phyloP scores from a whole-genome alignment of 352 stramenopile genomes.

The Phytopythium montanum region DNA sequence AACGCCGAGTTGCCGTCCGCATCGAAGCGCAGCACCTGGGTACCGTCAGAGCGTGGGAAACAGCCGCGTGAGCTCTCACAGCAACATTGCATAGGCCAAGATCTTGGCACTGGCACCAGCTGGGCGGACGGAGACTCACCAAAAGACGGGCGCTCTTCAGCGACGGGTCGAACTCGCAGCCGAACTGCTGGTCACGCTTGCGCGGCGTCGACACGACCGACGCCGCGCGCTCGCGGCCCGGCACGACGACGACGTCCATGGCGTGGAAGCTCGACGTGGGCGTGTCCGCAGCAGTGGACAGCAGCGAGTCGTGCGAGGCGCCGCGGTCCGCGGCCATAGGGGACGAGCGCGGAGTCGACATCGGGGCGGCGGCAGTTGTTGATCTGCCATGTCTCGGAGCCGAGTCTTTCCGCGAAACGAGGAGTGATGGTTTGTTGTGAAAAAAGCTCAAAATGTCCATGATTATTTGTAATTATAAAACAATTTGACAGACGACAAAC shows the following conservation, averaged over 20 bases:
- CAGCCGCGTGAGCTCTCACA: not conserved
- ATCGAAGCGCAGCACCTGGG: slow-evolving; percentile 40
- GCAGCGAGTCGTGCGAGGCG: not conserved
- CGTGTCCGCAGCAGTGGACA: not conserved
- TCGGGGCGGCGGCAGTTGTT: not conserved
- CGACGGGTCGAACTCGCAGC: slow-evolving; percentile 37
- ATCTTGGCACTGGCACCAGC: no score
- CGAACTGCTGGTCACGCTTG: slow-evolving; percentile 16
- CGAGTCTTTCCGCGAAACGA: no score
- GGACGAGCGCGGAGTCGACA: not conserved
- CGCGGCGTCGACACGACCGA: not conserved
- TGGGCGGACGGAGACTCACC: slow-evolving; percentile 7
- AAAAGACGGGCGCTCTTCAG: slow-evolving; percentile 34
- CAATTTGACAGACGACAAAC: no score
- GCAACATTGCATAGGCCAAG: not conserved
- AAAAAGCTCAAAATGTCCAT: no score
- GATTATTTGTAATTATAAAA: no score
- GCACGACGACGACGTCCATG: slow-evolving; percentile 7
- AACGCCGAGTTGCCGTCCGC: slow-evolving; percentile 33
- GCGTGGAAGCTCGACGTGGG: slow-evolving; percentile 4
- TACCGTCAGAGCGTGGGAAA: not conserved
- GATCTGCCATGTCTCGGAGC: no score
- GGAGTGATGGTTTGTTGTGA: no score
- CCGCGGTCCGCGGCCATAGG: not conserved
- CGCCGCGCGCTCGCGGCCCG: not conserved